A percentile compares a stretch with the other conserved stretches of the same genome.
These are phyloP conservation scores for Pugionium dolabratum DNA, from an alignment of 345 rosid genomes.

Conservation along the genomic window DNA sequence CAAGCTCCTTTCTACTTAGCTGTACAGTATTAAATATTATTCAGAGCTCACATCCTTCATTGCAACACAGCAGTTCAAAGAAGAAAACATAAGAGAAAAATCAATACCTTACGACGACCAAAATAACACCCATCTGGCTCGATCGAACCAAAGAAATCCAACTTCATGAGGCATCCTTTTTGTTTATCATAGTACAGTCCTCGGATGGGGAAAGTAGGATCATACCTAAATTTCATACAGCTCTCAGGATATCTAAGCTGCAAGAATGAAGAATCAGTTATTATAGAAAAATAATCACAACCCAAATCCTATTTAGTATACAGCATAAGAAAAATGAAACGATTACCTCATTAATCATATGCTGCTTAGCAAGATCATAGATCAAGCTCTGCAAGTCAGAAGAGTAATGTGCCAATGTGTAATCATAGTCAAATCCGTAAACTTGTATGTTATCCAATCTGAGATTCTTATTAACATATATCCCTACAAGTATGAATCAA, in stretches of 20 bases:
- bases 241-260: conserved; percentile 85
- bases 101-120: conserved; percentile 81
- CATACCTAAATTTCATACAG: conserved; percentile 71
- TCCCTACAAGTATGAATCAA: conserved; percentile 47
- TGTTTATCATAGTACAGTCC: conserved; percentile 85
- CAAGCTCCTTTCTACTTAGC: conserved; percentile 70
- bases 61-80: conserved; percentile 3
- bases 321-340: neutral
- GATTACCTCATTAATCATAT: conserved; percentile 92
- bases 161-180: conserved; percentile 82
- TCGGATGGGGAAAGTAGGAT: conserved; percentile 84
- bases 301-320: neutral
- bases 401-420: conserved; percentile 89
- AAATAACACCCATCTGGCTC: conserved; percentile 95
- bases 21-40: conserved; percentile 34
- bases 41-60: neutral
- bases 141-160: conserved; percentile 97
- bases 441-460: conserved; percentile 82
- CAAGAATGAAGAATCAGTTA: conserved; percentile 33
- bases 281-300: neutral
- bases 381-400: conserved; percentile 78
- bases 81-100: neutral
- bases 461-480: conserved; percentile 85
- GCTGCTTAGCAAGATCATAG: conserved; percentile 87
- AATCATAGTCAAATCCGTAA: conserved; percentile 95